Base-by-base conservation (phyloP, 768 basidiomycete species). In the Russula emetica region DNA sequence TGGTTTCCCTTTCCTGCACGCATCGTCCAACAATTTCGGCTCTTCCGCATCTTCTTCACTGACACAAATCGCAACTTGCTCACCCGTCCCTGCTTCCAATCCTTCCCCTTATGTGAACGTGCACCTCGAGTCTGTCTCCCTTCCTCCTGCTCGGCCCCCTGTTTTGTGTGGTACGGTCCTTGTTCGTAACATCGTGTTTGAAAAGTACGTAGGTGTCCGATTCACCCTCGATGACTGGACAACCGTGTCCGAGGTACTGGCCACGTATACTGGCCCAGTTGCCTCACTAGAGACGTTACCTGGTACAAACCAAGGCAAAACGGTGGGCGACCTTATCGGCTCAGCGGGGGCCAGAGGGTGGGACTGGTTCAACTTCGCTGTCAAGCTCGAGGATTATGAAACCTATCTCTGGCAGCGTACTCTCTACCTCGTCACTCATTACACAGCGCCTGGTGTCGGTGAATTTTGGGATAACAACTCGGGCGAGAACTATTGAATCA, bases 381-480 rank as follows among this genome's bases (percentile, higher is more conserved):
- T n/a, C n/a, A n/a, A n/a, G n/a, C n/a, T n/a, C n/a, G n/a, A n/a
- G n/a, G n/a, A n/a, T n/a, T n/a, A n/a, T n/a, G n/a, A n/a, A n/a
- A n/a, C n/a, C n/a, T n/a, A n/a, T n/a, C n/a, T n/a, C n/a, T n/a
- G n/a, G n/a, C n/a, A n/a, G n/a, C n/a, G n/a, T 32, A 82, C 79
- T 2, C 72, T 91, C 58, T 87, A 79, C 79, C 76, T 90, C 20
- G 87, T 83, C 60, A 81, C 81, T 11, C 76, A 90, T 54, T 86
- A 80, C 71, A 69, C 73, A 36, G 70, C 76, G 70, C 70, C 76
- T 71, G 74, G 80, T 70, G 71, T 75, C 10, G 83, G 79, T 20
- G 95, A 98, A 76, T 90, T 88, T 81, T 98, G 96, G 96, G 96
- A 98, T 76, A 95, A 94, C 72, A 96, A 96, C 69, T 75, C 69